A percentile compares a stretch with the other conserved stretches of the same genome.
phyloP scores from a whole-genome alignment of 164 flowering plant species.

The Tetracentron sinense region DNA sequence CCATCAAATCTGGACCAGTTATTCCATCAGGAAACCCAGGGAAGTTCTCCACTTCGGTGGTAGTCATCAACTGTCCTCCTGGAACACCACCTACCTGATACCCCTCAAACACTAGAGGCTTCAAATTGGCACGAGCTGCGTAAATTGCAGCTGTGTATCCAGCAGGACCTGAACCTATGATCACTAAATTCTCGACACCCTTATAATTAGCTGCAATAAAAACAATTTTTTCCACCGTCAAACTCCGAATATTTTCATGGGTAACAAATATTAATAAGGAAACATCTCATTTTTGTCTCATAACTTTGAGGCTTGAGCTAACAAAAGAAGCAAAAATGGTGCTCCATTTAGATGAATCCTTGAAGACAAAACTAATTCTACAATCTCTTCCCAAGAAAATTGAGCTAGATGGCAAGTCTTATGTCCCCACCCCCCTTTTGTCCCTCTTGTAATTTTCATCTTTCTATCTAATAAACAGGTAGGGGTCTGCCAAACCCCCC shows the following conservation, averaged over 20 bases:
- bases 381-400: too few relatives aligned
- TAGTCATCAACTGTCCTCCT: constrained; percentile 98
- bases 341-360: too few relatives aligned
- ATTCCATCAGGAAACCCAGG: constrained; percentile 93
- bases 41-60: constrained; percentile 94
- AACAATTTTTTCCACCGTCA: not conserved
- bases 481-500: too few relatives aligned
- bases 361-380: too few relatives aligned
- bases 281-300: not conserved
- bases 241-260: not conserved
- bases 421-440: too few relatives aligned
- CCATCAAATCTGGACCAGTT: constrained; percentile 66
- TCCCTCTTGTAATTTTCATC: too few relatives aligned
- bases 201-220: constrained; percentile 34
- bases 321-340: too few relatives aligned
- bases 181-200: constrained; percentile 80
- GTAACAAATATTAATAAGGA: too few relatives aligned
- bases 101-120: constrained; percentile 89
- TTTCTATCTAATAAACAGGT: too few relatives aligned
- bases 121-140: constrained; percentile 87
- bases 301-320: too few relatives aligned
- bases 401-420: too few relatives aligned
- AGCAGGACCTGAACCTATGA: constrained; percentile 94
- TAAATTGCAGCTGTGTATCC: constrained; percentile 98
- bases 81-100: constrained; percentile 96